phyloP scores from a whole-genome alignment of 2,329 filamentous ascomycete genomes.

The Fusarium falciforme region DNA sequence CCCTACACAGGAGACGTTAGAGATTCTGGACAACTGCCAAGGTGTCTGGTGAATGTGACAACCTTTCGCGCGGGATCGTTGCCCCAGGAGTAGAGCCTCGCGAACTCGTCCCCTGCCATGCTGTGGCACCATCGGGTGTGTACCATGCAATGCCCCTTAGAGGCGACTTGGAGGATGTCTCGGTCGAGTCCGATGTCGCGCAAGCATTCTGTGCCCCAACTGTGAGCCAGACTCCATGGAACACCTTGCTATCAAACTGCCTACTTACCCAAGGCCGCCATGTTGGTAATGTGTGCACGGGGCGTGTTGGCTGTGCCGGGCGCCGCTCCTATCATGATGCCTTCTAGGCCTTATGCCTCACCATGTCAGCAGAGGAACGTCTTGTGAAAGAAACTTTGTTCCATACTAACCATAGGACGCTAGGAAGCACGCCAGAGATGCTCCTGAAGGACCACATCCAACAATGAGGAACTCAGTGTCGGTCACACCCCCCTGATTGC shows the following conservation, averaged over 20 bases:
- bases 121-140: background rate
- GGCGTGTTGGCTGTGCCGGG: background rate
- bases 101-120: background rate
- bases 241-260: background rate
- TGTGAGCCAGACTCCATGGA: background rate
- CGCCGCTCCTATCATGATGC: background rate
- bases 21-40: background rate
- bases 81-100: background rate
- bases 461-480: background rate
- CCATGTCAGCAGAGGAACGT: background rate
- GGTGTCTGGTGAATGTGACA: background rate
- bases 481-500: background rate
- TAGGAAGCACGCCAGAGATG: background rate
- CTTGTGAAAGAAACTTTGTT: rapidly evolving
- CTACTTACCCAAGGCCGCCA: background rate
- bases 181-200: background rate
- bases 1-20: background rate
- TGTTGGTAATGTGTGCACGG: background rate
- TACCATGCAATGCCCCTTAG: background rate
- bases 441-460: background rate
- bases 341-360: background rate
- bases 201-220: background rate
- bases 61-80: background rate
- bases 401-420: background rate
- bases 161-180: background rate